Conservation (phyloP, 2,329 filamentous ascomycete genomes). For the Rhynchosporium graminicola region DNA sequence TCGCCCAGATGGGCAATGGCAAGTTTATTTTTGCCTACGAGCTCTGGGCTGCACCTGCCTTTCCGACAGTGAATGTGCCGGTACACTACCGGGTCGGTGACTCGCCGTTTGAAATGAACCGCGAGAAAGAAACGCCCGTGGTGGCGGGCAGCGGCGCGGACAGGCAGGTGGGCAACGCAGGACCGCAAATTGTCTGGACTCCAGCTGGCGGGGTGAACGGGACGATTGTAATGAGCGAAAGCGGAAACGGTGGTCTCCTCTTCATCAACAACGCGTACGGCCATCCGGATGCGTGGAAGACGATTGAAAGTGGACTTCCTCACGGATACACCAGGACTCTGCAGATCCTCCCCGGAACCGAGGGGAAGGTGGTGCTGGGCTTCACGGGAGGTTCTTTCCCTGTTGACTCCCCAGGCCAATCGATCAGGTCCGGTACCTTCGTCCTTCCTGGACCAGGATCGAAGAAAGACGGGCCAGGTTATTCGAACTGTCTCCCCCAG, state of each 20-base stretch:
- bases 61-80: background rate
- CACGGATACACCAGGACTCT: background rate
- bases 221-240: background rate
- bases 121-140: no score
- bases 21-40: background rate
- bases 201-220: background rate
- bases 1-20: background rate
- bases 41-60: background rate
- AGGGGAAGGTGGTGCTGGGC: background rate
- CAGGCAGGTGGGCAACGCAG: no score
- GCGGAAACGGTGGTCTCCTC: background rate
- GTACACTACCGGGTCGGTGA: background rate
- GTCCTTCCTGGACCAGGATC: no score
- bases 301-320: background rate
- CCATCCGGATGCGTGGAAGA: background rate
- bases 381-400: background rate
- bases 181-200: background rate
- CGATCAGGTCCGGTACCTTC: no score
- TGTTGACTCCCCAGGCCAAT: no score
- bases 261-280: background rate
- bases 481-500: no score
- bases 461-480: no score
- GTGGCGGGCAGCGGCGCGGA: no score
- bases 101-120: background rate
- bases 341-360: background rate